A percentile compares a stretch with the other conserved stretches of the same genome.
Conservation (phyloP, 257 asterid genomes). For the Nicotiana paniculata region DNA sequence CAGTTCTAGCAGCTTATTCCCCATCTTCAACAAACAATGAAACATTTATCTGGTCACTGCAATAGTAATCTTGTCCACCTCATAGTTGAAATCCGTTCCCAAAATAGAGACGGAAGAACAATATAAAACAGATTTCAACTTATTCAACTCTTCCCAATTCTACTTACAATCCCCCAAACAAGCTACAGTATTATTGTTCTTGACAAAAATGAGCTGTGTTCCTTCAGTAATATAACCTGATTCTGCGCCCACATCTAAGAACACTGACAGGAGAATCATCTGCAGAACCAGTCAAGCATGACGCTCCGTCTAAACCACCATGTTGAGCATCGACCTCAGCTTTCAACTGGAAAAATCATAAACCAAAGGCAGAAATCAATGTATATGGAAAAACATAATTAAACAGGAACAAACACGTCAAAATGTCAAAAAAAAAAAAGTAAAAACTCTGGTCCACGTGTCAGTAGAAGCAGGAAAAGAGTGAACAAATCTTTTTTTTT, state of each 20-base stretch:
- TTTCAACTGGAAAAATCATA: constrained; percentile 2
- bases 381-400: neutral
- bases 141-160: neutral
- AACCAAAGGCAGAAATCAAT: neutral
- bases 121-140: neutral
- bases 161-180: neutral
- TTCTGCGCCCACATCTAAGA: neutral
- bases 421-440: neutral
- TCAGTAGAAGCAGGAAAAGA: neutral
- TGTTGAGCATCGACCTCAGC: neutral
- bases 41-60: neutral
- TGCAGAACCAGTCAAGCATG: neutral
- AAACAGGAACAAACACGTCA: neutral
- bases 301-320: neutral
- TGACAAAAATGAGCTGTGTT: neutral
- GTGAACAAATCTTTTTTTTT: neutral
- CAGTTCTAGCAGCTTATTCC: neutral
- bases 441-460: neutral
- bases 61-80: neutral
- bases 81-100: neutral
- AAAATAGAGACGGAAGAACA: neutral
- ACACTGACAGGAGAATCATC: neutral
- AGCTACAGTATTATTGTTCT: neutral
- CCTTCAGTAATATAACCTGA: neutral
- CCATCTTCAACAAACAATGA: neutral